These are phyloP conservation scores for Akanthomyces muscarius DNA, from an alignment of 2,329 filamentous ascomycete genomes.

Conservation along the genomic window DNA sequence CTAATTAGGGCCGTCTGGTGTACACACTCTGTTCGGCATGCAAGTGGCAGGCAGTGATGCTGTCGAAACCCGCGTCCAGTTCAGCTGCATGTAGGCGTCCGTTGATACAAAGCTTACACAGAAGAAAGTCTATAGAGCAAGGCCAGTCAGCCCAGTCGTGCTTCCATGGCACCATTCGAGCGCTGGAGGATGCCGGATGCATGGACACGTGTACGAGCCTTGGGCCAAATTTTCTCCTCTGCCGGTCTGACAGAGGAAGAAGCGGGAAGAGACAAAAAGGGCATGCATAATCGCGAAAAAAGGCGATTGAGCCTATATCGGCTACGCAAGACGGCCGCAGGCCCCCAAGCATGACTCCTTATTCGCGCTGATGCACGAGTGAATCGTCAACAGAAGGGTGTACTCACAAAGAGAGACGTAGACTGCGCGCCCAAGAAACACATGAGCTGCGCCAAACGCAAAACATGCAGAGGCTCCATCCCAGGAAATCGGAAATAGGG, in stretches of 20 bases:
- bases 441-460: conserved; percentile 7
- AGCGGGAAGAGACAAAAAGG: background rate
- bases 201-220: conserved; percentile 3
- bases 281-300: background rate
- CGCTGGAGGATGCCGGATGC: background rate
- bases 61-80: background rate
- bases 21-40: no score
- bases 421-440: background rate
- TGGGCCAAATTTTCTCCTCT: background rate
- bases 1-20: background rate
- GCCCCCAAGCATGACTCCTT: background rate
- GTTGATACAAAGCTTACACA: background rate
- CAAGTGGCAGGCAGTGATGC: background rate
- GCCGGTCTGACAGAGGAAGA: background rate
- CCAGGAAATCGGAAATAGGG: conserved; percentile 11
- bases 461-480: conserved; percentile 5
- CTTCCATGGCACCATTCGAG: background rate
- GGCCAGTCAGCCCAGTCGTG: background rate
- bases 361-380: no score
- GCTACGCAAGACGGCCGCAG: no score
- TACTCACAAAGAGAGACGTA: no score
- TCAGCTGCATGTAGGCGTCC: background rate
- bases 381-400: no score
- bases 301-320: no score
- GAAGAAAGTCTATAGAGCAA: background rate